Evolutionary conservation across 2,329 filamentous ascomycete species (phyloP).

Genomic region (Zymoseptoria passerinii): DNA sequence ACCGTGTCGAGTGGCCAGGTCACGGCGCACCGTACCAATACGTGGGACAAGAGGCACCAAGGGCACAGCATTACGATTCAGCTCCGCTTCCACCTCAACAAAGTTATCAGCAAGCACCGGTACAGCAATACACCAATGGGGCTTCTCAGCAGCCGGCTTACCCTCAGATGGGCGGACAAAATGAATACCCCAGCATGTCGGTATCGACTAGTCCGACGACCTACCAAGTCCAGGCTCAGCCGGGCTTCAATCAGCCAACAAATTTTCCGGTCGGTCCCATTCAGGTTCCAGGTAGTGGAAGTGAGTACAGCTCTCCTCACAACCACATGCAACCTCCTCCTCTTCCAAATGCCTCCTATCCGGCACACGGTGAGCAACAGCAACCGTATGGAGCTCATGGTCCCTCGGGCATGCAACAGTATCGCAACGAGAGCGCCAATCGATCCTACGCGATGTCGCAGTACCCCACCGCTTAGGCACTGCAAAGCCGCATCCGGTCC

Average conservation of each 20-base stretch:
- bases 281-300: constrained; percentile 12
- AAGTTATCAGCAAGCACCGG: constrained; percentile 10
- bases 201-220: constrained; percentile 18
- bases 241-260: constrained; percentile 10
- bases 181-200: constrained; percentile 19
- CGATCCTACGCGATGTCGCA: constrained; percentile 19
- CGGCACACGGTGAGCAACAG: constrained; percentile 16
- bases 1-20: constrained; percentile 18
- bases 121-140: constrained; percentile 1
- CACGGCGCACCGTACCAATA: constrained; percentile 19
- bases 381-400: constrained; percentile 17
- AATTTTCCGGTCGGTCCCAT: constrained; percentile 18
- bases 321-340: constrained; percentile 23
- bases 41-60: constrained; percentile 16
- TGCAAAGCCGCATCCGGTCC: background rate
- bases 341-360: constrained; percentile 11
- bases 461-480: constrained; percentile 18
- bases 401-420: constrained; percentile 15
- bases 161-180: constrained; percentile 14
- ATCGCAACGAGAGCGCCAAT: constrained; percentile 17
- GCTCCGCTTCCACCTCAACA: constrained; percentile 13
- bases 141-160: constrained; percentile 11
- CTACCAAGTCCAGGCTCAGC: constrained; percentile 14
- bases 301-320: constrained; percentile 19
- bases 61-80: constrained; percentile 20